Conservation (phyloP, 371 early-diverging fungal species). For the Capniomyces stellatus region DNA sequence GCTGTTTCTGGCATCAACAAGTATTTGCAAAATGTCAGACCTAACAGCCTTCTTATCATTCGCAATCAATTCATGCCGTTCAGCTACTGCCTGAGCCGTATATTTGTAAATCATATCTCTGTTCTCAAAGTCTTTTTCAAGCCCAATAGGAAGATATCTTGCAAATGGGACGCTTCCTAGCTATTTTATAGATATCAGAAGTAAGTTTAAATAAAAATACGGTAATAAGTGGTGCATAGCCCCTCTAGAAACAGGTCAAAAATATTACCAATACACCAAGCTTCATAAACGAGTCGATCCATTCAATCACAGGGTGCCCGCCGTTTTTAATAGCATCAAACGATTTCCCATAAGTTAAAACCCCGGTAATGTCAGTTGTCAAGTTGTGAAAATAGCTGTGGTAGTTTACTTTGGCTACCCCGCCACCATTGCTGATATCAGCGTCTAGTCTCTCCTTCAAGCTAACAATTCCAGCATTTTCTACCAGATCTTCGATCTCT, state of each 20-base stretch:
- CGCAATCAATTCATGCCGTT: background rate
- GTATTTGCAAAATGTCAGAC: slow-evolving; percentile 11
- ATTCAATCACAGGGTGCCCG: background rate
- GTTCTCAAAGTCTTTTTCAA: background rate
- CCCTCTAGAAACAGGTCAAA: background rate
- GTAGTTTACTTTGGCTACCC: background rate
- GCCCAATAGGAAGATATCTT: background rate
- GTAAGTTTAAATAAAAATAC: background rate
- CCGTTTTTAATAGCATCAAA: background rate
- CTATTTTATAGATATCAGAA: background rate
- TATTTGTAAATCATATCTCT: background rate
- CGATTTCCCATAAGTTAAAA: background rate
- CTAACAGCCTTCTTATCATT: background rate
- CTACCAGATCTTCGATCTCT: background rate
- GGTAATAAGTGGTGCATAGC: background rate
- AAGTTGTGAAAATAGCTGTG: background rate
- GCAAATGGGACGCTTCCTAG: background rate
- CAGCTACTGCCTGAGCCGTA: background rate
- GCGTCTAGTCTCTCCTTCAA: background rate
- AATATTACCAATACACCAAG: background rate
- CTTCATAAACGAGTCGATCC: background rate
- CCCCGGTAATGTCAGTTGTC: background rate
- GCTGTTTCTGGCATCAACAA: slow-evolving; percentile 17
- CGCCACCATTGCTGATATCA: background rate
- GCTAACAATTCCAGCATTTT: background rate